These are phyloP conservation scores for Colletotrichum lentis DNA, from an alignment of 2,329 filamentous ascomycete species.

Conservation along the genomic window DNA sequence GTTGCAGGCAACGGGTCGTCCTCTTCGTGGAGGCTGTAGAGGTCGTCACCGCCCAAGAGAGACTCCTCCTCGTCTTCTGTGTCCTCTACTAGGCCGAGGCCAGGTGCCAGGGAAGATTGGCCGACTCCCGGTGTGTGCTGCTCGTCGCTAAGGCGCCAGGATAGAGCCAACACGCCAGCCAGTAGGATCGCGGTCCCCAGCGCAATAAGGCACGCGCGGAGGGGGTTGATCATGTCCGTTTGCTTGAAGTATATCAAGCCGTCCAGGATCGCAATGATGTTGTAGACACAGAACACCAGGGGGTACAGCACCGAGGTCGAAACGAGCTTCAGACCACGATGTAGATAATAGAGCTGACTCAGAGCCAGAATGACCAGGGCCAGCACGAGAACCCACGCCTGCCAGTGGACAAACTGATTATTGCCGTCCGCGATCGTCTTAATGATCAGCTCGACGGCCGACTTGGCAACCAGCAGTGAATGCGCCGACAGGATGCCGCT, in stretches of 20 bases:
- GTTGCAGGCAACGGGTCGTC: constrained; percentile 48
- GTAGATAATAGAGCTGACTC: constrained; percentile 92
- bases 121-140: constrained; percentile 67
- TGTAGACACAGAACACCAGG: constrained; percentile 98
- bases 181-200: constrained; percentile 87
- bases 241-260: constrained; percentile 97
- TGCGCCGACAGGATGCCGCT: constrained; percentile 95
- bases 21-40: constrained; percentile 54
- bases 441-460: constrained; percentile 92
- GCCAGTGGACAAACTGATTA: constrained; percentile 95
- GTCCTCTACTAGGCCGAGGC: constrained; percentile 81
- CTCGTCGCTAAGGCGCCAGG: constrained; percentile 89
- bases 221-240: constrained; percentile 76
- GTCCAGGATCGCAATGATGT: constrained; percentile 97
- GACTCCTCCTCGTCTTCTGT: constrained; percentile 68
- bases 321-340: constrained; percentile 90
- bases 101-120: constrained; percentile 79
- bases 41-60: constrained; percentile 58
- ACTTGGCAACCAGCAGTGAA: constrained; percentile 91
- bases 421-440: constrained; percentile 81
- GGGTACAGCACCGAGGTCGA: constrained; percentile 96
- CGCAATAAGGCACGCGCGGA: constrained; percentile 83
- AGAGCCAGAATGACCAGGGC: constrained; percentile 83
- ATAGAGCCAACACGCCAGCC: constrained; percentile 86
- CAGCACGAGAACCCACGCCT: constrained; percentile 90